Evolutionary conservation across 2,329 filamentous ascomycete species (phyloP), one percentile per base, ranked within the genome.

Genomic region (Fusarium multiceps): DNA sequence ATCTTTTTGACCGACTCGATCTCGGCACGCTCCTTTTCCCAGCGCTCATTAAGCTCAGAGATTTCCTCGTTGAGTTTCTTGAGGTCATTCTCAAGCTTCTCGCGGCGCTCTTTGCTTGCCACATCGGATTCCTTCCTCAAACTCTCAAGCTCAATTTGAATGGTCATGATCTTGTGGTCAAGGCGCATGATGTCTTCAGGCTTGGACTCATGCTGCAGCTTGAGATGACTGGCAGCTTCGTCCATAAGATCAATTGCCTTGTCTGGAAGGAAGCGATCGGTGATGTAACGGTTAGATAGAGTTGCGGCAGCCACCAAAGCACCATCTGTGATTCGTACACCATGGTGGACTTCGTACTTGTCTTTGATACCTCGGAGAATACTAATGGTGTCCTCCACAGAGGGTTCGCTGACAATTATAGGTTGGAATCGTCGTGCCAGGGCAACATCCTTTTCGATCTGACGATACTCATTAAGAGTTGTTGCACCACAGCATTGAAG

Each of bases 171-270:
- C 75, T 94, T 93, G 66, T 97, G 92, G 75, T 98, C 95, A 3
- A 98, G 88, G 53, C 92, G 89, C 82, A 97, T 93, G 34, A 99
- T 98, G 11, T 95, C 90, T 73, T 98, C 96, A 0, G 96, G 96
- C 74, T 98, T 98, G 74, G 93, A 97, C 80, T 99, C 96, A 80
- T 98, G 96, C 77, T 98, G 95, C 32, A 98, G 82, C 46, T 97
- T 90, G 12, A 98, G 83, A 23, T 94, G 93, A 64, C 93, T 97
- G 2, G 95, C 94, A 12, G 96, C 96, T 81, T 98, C 96, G 71
- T 98, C 96, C 79, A 99, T 96, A 18, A 98, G 81, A 78, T 98
- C 96, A 68, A 99, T 98, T 4, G 96, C 96, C 79, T 98, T 98
- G 80, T 99, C 96, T 0, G 96, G 96, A 1, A 98, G 84, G 80